Conservation (phyloP, 169 alveolate species). For the Plasmodium gonderi region DNA sequence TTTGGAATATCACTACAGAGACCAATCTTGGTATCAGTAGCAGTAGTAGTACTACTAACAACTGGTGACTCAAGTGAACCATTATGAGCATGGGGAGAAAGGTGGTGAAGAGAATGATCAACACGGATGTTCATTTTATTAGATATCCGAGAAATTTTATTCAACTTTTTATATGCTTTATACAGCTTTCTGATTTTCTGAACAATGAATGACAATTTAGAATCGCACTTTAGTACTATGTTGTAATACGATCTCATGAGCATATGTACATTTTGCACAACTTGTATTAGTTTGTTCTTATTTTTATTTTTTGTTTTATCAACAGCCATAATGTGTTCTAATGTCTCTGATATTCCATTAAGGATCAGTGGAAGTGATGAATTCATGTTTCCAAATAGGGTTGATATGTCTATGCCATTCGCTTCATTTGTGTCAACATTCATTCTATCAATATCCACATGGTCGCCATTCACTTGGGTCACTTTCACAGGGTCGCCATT, state of each 20-base stretch:
- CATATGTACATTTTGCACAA: slow-evolving; percentile 22
- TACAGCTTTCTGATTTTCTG: slow-evolving; percentile 24
- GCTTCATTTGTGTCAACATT: neutral
- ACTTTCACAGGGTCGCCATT: too few relatives aligned
- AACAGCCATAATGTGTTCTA: neutral
- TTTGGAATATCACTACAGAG: neutral
- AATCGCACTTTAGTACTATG: slow-evolving; percentile 11
- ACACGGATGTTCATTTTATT: neutral
- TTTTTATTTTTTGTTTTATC: slow-evolving; percentile 38
- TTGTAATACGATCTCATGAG: slow-evolving; percentile 41
- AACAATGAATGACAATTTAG: neutral
- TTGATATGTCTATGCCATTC: neutral
- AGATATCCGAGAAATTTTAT: neutral
- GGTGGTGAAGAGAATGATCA: neutral
- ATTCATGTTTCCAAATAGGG: neutral
- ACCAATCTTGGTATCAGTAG: neutral
- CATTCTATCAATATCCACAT: too few relatives aligned
- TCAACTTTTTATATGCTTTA: neutral
- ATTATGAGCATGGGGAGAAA: neutral
- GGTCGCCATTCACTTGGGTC: too few relatives aligned
- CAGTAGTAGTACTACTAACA: too few relatives aligned
- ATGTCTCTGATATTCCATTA: slow-evolving; percentile 21
- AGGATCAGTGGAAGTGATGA: slow-evolving; percentile 39
- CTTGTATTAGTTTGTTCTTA: slow-evolving; percentile 11
- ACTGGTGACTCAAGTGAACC: neutral